These are phyloP conservation scores for Naganishia randhawae DNA, from an alignment of 768 basidiomycete species.

Conservation along the genomic window DNA sequence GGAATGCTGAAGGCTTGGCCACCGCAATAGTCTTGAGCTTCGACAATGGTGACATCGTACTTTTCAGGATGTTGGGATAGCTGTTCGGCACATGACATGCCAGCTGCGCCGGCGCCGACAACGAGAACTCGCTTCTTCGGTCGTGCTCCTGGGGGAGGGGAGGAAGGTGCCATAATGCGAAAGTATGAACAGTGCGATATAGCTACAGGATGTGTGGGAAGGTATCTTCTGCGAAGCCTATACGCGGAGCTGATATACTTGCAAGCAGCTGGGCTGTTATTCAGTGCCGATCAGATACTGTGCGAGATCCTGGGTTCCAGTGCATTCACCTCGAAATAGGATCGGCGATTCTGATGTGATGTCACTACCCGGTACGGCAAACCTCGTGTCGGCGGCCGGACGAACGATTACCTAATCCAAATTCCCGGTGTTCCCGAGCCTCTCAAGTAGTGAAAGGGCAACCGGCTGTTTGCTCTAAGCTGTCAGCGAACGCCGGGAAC, in stretches of 20 bases:
- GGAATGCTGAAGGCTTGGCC: conserved; percentile 54
- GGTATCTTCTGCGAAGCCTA: no score
- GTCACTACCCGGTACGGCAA: neutral
- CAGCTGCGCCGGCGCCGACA: conserved; percentile 54
- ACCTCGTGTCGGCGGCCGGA: neutral
- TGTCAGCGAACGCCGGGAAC: no score
- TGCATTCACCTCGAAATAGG: conserved; percentile 6
- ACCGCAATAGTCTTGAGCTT: conserved; percentile 52
- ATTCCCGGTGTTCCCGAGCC: neutral
- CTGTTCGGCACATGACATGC: conserved; percentile 53
- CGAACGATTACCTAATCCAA: neutral
- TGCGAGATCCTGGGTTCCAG: neutral
- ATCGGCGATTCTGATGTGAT: conserved; percentile 5
- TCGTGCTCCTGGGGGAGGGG: conserved; percentile 3
- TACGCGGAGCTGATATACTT: neutral
- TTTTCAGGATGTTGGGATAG: conserved; percentile 51
- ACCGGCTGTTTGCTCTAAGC: no score
- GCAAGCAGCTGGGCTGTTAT: no score
- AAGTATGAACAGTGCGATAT: neutral
- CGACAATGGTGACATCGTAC: conserved; percentile 53
- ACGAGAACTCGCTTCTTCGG: conserved; percentile 51
- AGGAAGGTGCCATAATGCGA: conserved; percentile 2
- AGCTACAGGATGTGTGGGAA: no score
- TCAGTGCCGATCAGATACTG: no score
- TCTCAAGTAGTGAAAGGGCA: neutral